Percentiles rank a stretch among this genome's conserved stretches.
These are phyloP conservation scores for Tolypocladium tundrense DNA, from an alignment of 2,329 filamentous ascomycete species.

Conservation along the genomic window DNA sequence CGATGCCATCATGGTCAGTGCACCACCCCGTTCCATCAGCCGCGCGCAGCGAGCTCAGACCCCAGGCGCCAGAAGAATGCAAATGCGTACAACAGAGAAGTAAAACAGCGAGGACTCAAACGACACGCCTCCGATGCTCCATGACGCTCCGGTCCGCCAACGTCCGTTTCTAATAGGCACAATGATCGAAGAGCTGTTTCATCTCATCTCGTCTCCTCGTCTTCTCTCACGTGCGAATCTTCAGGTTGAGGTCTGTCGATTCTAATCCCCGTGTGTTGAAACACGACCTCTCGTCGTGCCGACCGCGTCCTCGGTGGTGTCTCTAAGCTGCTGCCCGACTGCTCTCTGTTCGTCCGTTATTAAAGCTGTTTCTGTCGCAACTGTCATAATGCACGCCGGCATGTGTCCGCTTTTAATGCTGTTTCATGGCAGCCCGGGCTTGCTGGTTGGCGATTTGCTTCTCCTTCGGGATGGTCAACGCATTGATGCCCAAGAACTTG, in stretches of 20 bases:
- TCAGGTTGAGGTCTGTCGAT: neutral
- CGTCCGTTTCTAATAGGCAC: neutral
- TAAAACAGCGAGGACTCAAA: neutral
- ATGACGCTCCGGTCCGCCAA: neutral
- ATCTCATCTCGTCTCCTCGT: neutral
- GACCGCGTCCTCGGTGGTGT: neutral
- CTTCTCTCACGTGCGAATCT: neutral
- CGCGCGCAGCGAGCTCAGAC: neutral
- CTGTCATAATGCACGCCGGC: neutral
- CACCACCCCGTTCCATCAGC: neutral
- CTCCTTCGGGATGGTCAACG: slow-evolving; percentile 67
- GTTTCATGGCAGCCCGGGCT: slow-evolving; percentile 27
- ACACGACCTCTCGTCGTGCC: neutral
- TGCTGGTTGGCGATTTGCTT: slow-evolving; percentile 47
- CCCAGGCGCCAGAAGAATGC: neutral
- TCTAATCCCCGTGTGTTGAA: neutral
- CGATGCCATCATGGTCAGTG: neutral
- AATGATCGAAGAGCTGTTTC: neutral
- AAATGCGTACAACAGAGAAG: neutral
- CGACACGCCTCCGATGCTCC: neutral
- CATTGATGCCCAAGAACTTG: slow-evolving; percentile 85
- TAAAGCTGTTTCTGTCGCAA: neutral
- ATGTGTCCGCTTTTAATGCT: slow-evolving; percentile 13
- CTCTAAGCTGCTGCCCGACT: neutral
- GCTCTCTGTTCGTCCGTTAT: neutral